A percentile compares a stretch with the other conserved stretches of the same genome.
These are phyloP conservation scores for Diaporthe helianthi DNA, from an alignment of 2,329 filamentous ascomycete species.

Conservation along the genomic window DNA sequence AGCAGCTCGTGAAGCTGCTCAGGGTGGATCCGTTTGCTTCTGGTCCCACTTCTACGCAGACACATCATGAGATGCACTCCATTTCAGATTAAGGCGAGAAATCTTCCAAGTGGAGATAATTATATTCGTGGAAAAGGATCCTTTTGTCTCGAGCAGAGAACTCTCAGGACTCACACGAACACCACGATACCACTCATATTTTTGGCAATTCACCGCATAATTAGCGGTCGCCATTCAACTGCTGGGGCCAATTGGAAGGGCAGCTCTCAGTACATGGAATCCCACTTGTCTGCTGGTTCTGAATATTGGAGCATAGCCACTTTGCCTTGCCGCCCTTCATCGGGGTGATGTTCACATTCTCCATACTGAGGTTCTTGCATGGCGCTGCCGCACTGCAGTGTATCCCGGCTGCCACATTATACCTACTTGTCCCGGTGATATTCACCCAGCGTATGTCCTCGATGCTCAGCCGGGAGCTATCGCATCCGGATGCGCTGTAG, in stretches of 20 bases:
- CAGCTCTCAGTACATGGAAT: conserved; percentile 47
- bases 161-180: neutral
- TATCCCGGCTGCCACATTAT: conserved; percentile 56
- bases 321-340: conserved; percentile 49
- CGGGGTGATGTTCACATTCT: conserved; percentile 53
- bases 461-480: conserved; percentile 51
- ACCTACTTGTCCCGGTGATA: conserved; percentile 55
- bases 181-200: neutral
- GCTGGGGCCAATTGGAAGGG: conserved; percentile 48
- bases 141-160: no score
- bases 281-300: conserved; percentile 44
- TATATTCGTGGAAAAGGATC: neutral
- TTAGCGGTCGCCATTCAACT: conserved; percentile 43
- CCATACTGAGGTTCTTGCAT: conserved; percentile 53
- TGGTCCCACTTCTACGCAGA: neutral
- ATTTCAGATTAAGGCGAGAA: neutral
- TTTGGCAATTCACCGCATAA: neutral
- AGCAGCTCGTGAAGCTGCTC: neutral
- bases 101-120: neutral
- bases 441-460: conserved; percentile 57
- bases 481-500: conserved; percentile 49
- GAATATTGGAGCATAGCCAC: conserved; percentile 52
- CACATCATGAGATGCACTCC: no score
- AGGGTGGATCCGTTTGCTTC: neutral
- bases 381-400: conserved; percentile 52